Evolutionary conservation across 1,284 basidiomycete genomes (phyloP), one percentile per base, ranked within the genome.

Genomic region (Pseudozyma hubeiensis): DNA sequence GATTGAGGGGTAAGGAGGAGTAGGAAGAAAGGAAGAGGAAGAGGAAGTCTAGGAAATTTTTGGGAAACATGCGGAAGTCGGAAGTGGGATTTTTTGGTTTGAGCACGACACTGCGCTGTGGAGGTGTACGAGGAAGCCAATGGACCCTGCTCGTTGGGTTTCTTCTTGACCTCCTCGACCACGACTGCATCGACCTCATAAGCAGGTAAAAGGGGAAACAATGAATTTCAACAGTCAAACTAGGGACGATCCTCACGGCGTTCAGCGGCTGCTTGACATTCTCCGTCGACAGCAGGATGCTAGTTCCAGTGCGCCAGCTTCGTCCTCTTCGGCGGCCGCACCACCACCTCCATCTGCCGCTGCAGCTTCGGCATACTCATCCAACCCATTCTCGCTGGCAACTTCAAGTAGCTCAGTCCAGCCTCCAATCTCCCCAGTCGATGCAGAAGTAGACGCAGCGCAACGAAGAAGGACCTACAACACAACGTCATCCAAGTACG

Each of bases 271-370:
- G 45, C 60, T 75, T 4, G 56, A 52, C 0, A 63, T 64, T 19
- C 48, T 75, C 19, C 63, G 72, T 40, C 63, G 59, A 7, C 72
- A 75, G 37, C 72, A 75, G 41, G 67, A 75, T 29, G 41, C 52
- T 7, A 53, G 41, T 33, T 53, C 52, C 3, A 17, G 53, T 19
- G 31, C 54, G 16, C 13, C 53, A 17, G 35, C 33, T 29, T 24
- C 57, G 4, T 30, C 55, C 1, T 8, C 61, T 34, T 30, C 56
- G 10, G 37, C 52, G 1, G 35, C 40, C 10, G 16, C 40, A 16
- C 14, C 34, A n/a, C 24, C 34, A 19, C 33, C 61, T 6, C n/a
- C 53, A 10, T 17, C 43, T 8, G 8, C 51, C 8, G 19, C 52
- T 13, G 13, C 33, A 34, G n/a, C 30, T 14, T 40, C 54, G 7